Evolutionary conservation across 1,284 basidiomycete species (phyloP).

Genomic region (Grifola frondosa): DNA sequence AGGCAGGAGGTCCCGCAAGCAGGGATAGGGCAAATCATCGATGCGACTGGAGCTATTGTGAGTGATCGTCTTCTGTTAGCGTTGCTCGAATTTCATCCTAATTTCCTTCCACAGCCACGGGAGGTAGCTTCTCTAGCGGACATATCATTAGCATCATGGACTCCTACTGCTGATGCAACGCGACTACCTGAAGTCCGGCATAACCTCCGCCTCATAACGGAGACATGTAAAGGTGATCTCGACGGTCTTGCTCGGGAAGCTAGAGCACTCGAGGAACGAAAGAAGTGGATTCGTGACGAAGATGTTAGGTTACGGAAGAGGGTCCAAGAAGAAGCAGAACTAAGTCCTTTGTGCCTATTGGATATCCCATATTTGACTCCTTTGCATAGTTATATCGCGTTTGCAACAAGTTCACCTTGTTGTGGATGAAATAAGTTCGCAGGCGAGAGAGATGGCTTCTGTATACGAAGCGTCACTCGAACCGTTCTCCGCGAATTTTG

Average conservation of each 20-base stretch:
- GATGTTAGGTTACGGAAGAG: conserved; percentile 65
- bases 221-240: conserved; percentile 80
- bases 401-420: conserved; percentile 75
- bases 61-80: no score
- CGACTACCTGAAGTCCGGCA: conserved; percentile 95
- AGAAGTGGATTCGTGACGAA: conserved; percentile 74
- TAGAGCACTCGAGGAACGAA: conserved; percentile 75
- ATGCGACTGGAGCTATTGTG: conserved; percentile 91
- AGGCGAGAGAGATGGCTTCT: conserved; percentile 62
- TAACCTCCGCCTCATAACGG: conserved; percentile 86
- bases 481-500: conserved; percentile 69
- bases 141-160: conserved; percentile 78
- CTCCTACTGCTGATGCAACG: conserved; percentile 79
- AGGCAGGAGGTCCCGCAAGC: conserved; percentile 54
- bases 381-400: conserved; percentile 63
- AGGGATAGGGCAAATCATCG: conserved; percentile 84
- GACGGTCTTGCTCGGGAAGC: conserved; percentile 90
- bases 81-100: conserved; percentile 11
- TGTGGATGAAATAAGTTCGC: conserved; percentile 64
- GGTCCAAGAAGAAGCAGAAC: conserved; percentile 71
- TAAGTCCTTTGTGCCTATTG: conserved; percentile 37
- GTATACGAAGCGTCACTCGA: conserved; percentile 70
- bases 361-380: conserved; percentile 10
- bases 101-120: conserved; percentile 52
- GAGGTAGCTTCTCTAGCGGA: conserved; percentile 84